Conservation (phyloP, 768 basidiomycete genomes). For the Phanerochaete sordida region DNA sequence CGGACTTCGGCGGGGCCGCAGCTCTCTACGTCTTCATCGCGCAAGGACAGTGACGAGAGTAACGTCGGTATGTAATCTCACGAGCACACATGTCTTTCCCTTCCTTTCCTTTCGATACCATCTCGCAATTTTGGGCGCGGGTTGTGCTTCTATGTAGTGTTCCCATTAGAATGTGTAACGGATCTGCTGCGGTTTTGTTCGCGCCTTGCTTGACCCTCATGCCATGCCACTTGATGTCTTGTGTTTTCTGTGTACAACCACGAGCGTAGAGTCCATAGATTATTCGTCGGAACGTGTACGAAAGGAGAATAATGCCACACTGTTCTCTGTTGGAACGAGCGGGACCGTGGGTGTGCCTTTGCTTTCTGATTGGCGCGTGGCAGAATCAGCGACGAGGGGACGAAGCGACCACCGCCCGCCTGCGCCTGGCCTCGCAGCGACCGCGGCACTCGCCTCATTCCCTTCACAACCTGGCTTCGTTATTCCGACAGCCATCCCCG, state of each 20-base stretch:
- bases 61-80: conserved; percentile 19
- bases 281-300: conserved; percentile 1
- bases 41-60: conserved; percentile 21
- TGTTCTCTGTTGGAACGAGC: not conserved
- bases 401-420: not conserved
- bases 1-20: conserved; percentile 65
- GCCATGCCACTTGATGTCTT: conserved; percentile 7
- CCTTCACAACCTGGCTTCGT: conserved; percentile 56
- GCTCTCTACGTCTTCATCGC: conserved; percentile 30
- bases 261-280: conserved; percentile 7
- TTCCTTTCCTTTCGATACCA: conserved; percentile 8
- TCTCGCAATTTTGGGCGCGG: conserved; percentile 6
- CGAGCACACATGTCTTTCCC: conserved; percentile 20
- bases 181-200: conserved; percentile 4
- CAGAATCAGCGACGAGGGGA: not conserved
- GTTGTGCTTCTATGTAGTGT: conserved; percentile 9
- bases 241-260: conserved; percentile 9
- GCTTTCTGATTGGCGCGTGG: not conserved
- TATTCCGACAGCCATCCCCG: conserved; percentile 51
- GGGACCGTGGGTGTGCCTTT: not conserved
- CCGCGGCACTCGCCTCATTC: conserved; percentile 9
- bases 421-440: not conserved
- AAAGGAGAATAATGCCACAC: conserved; percentile 2
- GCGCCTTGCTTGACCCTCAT: not conserved
- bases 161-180: conserved; percentile 11